phyloP scores from a whole-genome alignment of 345 rosid species.

The Durio zibethinus region DNA sequence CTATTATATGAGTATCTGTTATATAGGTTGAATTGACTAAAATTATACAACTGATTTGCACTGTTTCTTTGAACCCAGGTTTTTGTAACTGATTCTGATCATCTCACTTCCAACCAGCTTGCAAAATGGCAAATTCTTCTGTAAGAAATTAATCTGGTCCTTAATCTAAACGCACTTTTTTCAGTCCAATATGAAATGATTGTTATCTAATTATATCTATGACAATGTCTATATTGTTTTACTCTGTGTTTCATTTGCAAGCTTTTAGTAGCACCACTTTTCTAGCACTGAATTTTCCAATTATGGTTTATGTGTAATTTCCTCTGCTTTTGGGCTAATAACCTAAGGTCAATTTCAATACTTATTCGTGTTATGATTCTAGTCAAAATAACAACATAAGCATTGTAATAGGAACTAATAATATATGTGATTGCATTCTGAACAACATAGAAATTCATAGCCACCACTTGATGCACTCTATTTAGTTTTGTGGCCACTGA shows the following conservation, averaged over 20 bases:
- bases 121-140: background rate
- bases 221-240: background rate
- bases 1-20: background rate
- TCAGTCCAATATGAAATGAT: background rate
- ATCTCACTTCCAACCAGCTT: background rate
- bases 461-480: background rate
- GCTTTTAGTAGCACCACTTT: background rate
- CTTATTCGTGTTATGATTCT: background rate
- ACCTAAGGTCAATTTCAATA: background rate
- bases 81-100: background rate
- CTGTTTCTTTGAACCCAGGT: slow-evolving; percentile 2
- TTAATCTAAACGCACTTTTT: background rate
- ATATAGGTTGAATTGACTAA: background rate
- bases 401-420: background rate
- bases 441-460: background rate
- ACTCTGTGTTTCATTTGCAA: background rate
- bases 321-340: background rate
- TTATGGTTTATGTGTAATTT: background rate
- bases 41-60: background rate
- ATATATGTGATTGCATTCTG: background rate
- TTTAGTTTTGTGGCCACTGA: background rate
- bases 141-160: background rate
- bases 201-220: background rate
- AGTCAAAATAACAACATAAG: background rate
- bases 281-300: background rate